Conservation (phyloP, 257 asterid genomes). For the Cinchona pubescens region DNA sequence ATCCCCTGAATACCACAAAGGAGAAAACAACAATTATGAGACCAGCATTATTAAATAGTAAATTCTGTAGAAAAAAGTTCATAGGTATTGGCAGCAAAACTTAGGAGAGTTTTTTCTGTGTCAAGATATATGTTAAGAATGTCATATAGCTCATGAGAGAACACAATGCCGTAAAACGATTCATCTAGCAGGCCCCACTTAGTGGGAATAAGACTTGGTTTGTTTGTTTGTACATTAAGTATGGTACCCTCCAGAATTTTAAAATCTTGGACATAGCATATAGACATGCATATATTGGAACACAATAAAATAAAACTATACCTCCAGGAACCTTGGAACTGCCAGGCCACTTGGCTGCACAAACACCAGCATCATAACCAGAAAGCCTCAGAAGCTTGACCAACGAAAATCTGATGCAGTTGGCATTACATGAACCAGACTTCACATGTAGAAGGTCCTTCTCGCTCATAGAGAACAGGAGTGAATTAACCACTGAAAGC, state of each 20-base stretch:
- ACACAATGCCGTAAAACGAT: no score
- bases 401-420: constrained; percentile 62
- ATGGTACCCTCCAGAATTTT: neutral
- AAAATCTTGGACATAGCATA: neutral
- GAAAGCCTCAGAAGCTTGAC: constrained; percentile 60
- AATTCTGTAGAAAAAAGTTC: neutral
- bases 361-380: constrained; percentile 76
- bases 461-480: constrained; percentile 46
- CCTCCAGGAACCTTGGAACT: constrained; percentile 72
- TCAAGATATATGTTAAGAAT: neutral
- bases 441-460: constrained; percentile 42
- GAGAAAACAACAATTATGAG: neutral
- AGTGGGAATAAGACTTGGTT: no score
- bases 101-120: neutral
- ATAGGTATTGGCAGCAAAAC: neutral
- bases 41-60: neutral
- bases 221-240: no score
- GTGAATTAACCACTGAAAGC: constrained; percentile 50
- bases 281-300: neutral
- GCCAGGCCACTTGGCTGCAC: constrained; percentile 69
- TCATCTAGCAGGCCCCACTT: no score
- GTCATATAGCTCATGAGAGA: no score
- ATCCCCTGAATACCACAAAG: constrained; percentile 45
- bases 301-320: neutral
- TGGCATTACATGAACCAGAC: constrained; percentile 61